Base-by-base conservation (phyloP, 345 rosid species). In the Syzygium jambos region DNA sequence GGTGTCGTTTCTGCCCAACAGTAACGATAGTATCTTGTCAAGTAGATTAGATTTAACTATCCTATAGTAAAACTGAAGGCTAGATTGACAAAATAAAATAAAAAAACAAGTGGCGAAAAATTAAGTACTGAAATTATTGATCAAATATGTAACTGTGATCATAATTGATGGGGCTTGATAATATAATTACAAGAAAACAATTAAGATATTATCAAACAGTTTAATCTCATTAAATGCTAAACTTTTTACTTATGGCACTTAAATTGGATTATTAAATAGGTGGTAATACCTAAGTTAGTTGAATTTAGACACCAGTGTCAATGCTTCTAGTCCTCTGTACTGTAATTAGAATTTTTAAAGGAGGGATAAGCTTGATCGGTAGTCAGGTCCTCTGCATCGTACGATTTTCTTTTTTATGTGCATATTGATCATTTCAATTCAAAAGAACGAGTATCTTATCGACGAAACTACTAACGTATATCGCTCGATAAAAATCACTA, bases 401-500 rank as follows among this genome's bases (percentile, higher is more conserved):
- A 6, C 46, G 46, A 4, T 4, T 43, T 43, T 43, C 46, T 43
- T 43, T 43, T 43, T 43, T 43, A 43, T 43, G 46, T 68, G 11
- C 11, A 7, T 68, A 27, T n/a, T n/a, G 2, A 14, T 63, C 11
- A 0, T 65, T 8, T 29, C 41, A 23, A 7, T 63, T 9, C 2
- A 7, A 63, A 63, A 59, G 29, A 61, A n/a, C 9, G 0, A 15
- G 0, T 6, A 7, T 14, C 29, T 63, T 21, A 17, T 3, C 5
- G 9, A 9, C 0, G 11, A 8, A 68, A 34, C 0, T 17, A 8
- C 5, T 0, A 0, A 17, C 46, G 17, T 17, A 9, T 30, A 29
- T 15, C 5, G 3, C 34, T 65, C 0, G 13, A 94, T n/a, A 61
- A 13, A 61, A 56, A 56, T 23, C 7, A 19, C 38, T 25, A 19